Evolutionary conservation across 2,329 filamentous ascomycete species (phyloP).

Genomic region (Aspergillus intermedius): DNA sequence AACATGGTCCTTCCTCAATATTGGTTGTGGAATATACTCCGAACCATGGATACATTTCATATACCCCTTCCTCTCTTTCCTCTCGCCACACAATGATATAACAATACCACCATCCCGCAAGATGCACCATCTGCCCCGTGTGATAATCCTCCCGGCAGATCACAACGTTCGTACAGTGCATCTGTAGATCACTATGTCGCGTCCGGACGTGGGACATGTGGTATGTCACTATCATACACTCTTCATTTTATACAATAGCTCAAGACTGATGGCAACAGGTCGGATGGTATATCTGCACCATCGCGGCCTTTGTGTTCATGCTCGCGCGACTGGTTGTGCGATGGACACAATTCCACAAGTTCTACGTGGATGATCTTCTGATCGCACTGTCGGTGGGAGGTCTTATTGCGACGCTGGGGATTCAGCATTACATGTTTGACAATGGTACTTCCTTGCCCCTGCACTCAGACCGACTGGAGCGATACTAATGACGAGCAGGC

Average conservation of each 20-base stretch:
- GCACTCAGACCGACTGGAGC: too few species aligned
- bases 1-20: too few species aligned
- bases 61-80: too few species aligned
- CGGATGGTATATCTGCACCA: constrained; percentile 15
- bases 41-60: too few species aligned
- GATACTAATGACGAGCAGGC: constrained; percentile 3
- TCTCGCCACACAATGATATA: too few species aligned
- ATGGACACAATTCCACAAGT: constrained; percentile 9
- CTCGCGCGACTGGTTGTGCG: constrained; percentile 10
- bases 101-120: too few species aligned
- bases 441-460: constrained; percentile 5
- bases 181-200: too few species aligned
- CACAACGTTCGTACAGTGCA: too few species aligned
- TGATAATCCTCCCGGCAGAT: too few species aligned
- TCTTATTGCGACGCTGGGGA: constrained; percentile 12
- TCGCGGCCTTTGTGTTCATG: constrained; percentile 11
- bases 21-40: too few species aligned
- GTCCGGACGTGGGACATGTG: constrained; percentile 9
- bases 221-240: constrained; percentile 5
- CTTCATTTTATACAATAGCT: not conserved
- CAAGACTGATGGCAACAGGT: constrained; percentile 4
- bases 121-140: too few species aligned
- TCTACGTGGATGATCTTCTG: constrained; percentile 14
- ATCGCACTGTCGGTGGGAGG: constrained; percentile 8
- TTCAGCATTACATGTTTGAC: constrained; percentile 17